Base-by-base conservation (phyloP, 2,329 filamentous ascomycete species). In the Colletotrichum sp. region DNA sequence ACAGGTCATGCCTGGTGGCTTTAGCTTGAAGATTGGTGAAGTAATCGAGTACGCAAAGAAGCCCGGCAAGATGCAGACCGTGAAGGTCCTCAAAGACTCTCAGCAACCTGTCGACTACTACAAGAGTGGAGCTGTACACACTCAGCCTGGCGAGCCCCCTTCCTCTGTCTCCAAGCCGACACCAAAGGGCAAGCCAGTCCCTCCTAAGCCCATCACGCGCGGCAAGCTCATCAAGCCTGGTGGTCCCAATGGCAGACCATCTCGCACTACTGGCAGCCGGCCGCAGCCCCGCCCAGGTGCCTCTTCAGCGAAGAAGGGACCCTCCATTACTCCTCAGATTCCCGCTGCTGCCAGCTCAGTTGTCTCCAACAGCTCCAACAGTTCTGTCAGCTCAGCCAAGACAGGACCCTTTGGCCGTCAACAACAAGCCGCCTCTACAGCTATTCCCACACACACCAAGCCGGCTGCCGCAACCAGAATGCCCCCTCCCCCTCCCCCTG, bases 31-130 rank as follows among this genome's bases (percentile, higher is more conserved):
- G 85, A 94, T 99, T 77, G 92, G 88, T n/a, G 93, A 97, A 32
- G 90, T 90, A 75, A 96, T 99, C 79, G 95, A 98, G 83, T 99
- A 98, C 85, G 96, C 96, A 82, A 99, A 99, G 90, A 99, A 99
- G 86, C 97, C 97, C 2, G 95, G 95, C 71, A 99, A 99, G 87
- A 91, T 95, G 84, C 94, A 96, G 70, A 86, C 92, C 7, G 94
- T 99, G 82, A 99, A 99, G 87, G 95, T 95, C 10, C 82, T 98
- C 76, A 98, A 98, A 86, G 97, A 99, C 83, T 93, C 96, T 1
- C 91, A 93, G 68, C 90, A 94, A 68, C 87, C 90, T 5, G 93
- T 93, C 64, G 97, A 99, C 84, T 91, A 93, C 78, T 99, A 99
- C 89, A 99, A 99, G 91, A 98, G 96, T 83, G 93, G 95, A 75